A percentile compares a stretch with the other conserved stretches of the same genome.
These are phyloP conservation scores for Coniochaeta sp. DNA, from an alignment of 2,329 filamentous ascomycete species.

Conservation along the genomic window DNA sequence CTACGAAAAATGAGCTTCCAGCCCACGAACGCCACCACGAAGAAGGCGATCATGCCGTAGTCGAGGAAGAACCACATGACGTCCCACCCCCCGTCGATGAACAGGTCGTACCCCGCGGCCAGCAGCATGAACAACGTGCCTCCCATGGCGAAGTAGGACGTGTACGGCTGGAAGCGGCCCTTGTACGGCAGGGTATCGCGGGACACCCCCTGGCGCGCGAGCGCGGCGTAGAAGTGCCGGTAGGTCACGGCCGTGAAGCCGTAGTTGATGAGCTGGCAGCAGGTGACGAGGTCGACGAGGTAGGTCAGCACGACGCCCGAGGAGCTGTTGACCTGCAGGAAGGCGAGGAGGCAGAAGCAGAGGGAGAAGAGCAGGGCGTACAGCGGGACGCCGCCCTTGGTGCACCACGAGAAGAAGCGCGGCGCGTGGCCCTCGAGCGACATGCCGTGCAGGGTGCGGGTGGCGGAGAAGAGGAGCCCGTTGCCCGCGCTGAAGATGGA, in stretches of 20 bases:
- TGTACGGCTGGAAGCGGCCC: conserved; percentile 49
- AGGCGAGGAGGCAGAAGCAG: conserved; percentile 54
- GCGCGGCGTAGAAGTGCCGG: conserved; percentile 49
- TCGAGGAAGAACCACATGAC: conserved; percentile 12
- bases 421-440: conserved; percentile 49
- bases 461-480: conserved; percentile 54
- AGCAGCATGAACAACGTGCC: conserved; percentile 7
- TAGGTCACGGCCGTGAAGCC: conserved; percentile 50
- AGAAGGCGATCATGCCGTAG: conserved; percentile 12
- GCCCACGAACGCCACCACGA: conserved; percentile 5
- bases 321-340: conserved; percentile 50
- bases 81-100: conserved; percentile 8
- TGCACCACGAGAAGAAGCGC: conserved; percentile 43
- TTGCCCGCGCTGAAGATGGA: conserved; percentile 56
- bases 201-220: conserved; percentile 44
- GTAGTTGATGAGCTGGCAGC: conserved; percentile 53
- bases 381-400: conserved; percentile 52
- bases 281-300: conserved; percentile 53
- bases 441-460: conserved; percentile 52
- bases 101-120: conserved; percentile 8
- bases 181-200: conserved; percentile 48
- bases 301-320: conserved; percentile 51
- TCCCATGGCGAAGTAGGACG: conserved; percentile 34
- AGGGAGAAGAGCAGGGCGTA: conserved; percentile 54
- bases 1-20: conserved; percentile 8